Percentiles rank a stretch among this genome's conserved stretches.
These are phyloP conservation scores for Boechera retrofracta DNA, from an alignment of 345 rosid species.

Conservation along the genomic window DNA sequence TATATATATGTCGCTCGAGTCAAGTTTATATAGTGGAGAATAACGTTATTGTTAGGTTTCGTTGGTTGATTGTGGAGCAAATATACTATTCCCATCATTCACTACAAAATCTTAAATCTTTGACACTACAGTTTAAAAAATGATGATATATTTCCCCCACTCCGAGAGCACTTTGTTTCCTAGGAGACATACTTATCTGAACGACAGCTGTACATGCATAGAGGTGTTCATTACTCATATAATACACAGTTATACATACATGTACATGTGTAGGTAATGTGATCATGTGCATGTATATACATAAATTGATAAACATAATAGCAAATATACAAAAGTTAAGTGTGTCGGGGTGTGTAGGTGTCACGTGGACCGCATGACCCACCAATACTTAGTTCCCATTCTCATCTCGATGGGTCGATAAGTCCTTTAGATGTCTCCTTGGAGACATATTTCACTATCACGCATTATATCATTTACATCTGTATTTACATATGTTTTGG, in stretches of 20 bases:
- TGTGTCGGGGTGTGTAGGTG: conserved; percentile 42
- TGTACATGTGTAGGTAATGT: neutral
- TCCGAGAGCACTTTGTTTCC: conserved; percentile 55
- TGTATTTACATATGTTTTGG: neutral
- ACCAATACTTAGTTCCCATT: conserved; percentile 45
- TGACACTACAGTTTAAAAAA: neutral
- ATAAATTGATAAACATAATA: conserved; percentile 34
- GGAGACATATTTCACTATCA: conserved; percentile 35
- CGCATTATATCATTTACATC: conserved; percentile 2
- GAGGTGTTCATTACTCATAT: conserved; percentile 9
- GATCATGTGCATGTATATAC: conserved; percentile 44
- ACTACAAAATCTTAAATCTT: neutral
- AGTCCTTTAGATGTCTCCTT: conserved; percentile 40
- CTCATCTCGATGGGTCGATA: conserved; percentile 34
- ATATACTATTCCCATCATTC: conserved; percentile 22
- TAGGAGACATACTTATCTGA: conserved; percentile 54
- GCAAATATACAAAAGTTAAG: conserved; percentile 43
- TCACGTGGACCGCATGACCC: conserved; percentile 50
- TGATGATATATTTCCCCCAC: conserved; percentile 16
- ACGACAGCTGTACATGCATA: conserved; percentile 54
- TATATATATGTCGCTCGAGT: neutral
- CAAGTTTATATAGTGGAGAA: conserved; percentile 13
- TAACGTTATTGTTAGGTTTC: conserved; percentile 27
- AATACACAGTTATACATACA: neutral
- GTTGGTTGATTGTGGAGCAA: conserved; percentile 17